phyloP scores from a whole-genome alignment of 2,329 filamentous ascomycete species.

The Chrysosporium queenslandicum region DNA sequence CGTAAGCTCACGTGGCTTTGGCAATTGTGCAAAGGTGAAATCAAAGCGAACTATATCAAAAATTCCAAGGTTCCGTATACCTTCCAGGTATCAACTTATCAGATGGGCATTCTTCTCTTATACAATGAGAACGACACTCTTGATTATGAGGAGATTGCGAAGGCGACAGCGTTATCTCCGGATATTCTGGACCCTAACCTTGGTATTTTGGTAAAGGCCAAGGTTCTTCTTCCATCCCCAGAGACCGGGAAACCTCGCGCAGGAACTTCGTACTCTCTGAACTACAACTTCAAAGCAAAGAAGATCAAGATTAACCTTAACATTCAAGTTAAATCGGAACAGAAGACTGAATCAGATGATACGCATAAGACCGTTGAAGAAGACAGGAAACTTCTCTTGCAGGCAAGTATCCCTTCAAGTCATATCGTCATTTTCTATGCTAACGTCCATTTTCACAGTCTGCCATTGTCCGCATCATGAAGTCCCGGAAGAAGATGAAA shows the following conservation, averaged over 20 bases:
- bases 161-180: slow-evolving; percentile 64
- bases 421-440: slow-evolving; percentile 14
- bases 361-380: slow-evolving; percentile 99
- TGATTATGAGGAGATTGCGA: slow-evolving; percentile 77
- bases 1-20: slow-evolving; percentile 96
- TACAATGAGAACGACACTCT: slow-evolving; percentile 88
- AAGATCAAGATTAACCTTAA: slow-evolving; percentile 97
- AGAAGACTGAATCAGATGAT: slow-evolving; percentile 91
- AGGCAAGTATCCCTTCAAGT: slow-evolving; percentile 54
- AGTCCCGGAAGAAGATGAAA: slow-evolving; percentile 98
- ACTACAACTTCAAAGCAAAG: slow-evolving; percentile 96
- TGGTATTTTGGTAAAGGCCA: slow-evolving; percentile 81
- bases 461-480: slow-evolving; percentile 98
- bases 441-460: slow-evolving; percentile 49
- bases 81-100: slow-evolving; percentile 94
- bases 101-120: slow-evolving; percentile 89
- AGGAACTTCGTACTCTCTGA: slow-evolving; percentile 71
- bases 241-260: slow-evolving; percentile 65
- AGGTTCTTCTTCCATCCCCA: slow-evolving; percentile 65
- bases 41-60: slow-evolving; percentile 89
- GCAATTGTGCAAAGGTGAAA: slow-evolving; percentile 95
- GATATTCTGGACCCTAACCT: slow-evolving; percentile 83
- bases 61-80: slow-evolving; percentile 83
- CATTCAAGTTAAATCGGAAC: slow-evolving; percentile 85
- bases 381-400: slow-evolving; percentile 88